A percentile compares a stretch with the other conserved stretches of the same genome.
Conservation (phyloP, 306 rosid genomes). For the Albizia julibrissin region DNA sequence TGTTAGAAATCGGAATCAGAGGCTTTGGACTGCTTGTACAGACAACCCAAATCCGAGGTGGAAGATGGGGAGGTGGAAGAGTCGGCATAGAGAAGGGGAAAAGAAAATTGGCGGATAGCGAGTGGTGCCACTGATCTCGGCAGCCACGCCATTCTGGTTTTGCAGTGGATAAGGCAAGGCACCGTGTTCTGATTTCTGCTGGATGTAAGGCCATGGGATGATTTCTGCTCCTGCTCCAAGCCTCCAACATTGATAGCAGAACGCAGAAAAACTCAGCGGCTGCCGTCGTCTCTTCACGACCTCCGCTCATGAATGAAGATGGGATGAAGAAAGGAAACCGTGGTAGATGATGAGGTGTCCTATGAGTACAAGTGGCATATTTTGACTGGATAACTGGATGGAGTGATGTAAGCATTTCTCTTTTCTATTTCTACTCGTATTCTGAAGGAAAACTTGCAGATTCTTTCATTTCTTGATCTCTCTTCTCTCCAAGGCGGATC, state of each 20-base stretch:
- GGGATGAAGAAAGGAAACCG: too few species aligned
- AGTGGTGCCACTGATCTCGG: background rate
- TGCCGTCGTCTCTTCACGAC: too few species aligned
- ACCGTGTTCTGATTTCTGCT: background rate
- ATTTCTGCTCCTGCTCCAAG: background rate
- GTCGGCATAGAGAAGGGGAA: background rate
- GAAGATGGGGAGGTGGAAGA: background rate
- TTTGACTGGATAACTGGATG: too few species aligned
- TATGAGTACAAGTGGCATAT: too few species aligned
- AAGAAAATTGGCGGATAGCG: slow-evolving; percentile 5
- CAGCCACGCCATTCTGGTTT: background rate
- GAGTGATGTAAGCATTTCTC: too few species aligned
- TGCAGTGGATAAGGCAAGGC: background rate
- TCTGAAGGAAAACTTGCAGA: slow-evolving; percentile 60
- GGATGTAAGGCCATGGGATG: background rate
- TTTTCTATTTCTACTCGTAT: too few species aligned
- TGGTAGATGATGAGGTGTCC: too few species aligned
- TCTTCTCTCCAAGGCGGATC: slow-evolving; percentile 86
- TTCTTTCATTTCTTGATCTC: slow-evolving; percentile 70
- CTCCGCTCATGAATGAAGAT: too few species aligned
- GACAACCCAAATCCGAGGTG: background rate
- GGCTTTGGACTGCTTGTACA: slow-evolving; percentile 14
- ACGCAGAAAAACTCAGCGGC: too few species aligned
- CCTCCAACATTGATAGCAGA: too few species aligned
- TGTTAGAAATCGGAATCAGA: background rate